Base-by-base conservation (phyloP, 768 basidiomycete species). In the Lactarius sanguifluus region DNA sequence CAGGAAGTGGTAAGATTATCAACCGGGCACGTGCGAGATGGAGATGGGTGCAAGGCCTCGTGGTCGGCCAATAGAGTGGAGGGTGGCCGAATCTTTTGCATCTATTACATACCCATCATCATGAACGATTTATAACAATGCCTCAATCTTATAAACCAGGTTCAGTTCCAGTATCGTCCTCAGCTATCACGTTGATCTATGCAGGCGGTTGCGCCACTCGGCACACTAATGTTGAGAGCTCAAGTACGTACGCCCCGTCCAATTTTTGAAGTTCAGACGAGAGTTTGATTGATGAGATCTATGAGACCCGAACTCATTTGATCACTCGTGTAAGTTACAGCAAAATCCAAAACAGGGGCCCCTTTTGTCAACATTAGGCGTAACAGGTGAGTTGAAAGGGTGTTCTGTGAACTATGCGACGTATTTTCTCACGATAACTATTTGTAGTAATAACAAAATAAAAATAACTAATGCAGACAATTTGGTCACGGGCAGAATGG, bases 91-190 rank as follows among this genome's bases (percentile, higher is more conserved):
- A 36, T 34, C 60, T 60, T 47, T 40, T 36, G 18, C 28, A 66
- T 66, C 56, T 66, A 54, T 58, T 66, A 54, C 56, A 41, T 54
- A 36, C 57, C 43, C 25, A 57, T 43, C 47, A 66, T 57, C 40
- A 58, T 45, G 25, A 32, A 59, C 57, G 25, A 66, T n/a, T n/a
- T 67, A 54, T 67, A 58, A 55, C 32, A 41, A 47, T 59, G 66
- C 58, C 54, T 18, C 12, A 16, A 67, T 67, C 54, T 64, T 55
- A 55, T 66, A 28, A 45, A 34, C 20, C 9, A 28, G 20, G 20
- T 56, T 9, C 55, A 56, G 18, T 30, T 12, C 18, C 18, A 56
- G 64, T 54, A 59, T 20, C 15, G 41, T 30, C 23, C 30, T 16
- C 41, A 23, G 10, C 12, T 60, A 65, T 43, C 18, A 32, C 25